A percentile compares a stretch with the other conserved stretches of the same genome.
Evolutionary conservation across 495 filamentous ascomycete species (phyloP).

Genomic region (Aspergillus ellipticus): DNA sequence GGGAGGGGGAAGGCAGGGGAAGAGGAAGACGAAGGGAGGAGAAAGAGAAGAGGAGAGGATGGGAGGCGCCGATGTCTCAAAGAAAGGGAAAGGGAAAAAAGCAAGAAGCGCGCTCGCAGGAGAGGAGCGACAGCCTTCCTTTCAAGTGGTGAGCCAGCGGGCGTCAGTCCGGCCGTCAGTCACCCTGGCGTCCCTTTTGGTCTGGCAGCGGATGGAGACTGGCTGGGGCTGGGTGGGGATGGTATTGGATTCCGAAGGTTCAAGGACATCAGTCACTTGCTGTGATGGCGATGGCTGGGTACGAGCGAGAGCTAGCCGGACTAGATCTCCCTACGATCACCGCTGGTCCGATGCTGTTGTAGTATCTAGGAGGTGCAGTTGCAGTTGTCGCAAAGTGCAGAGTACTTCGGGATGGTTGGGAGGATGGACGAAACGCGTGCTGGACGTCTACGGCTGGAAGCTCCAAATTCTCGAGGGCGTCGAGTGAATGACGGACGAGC

Average conservation of each 20-base stretch:
- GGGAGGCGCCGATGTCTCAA: constrained; percentile 7
- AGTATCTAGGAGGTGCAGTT: too few species aligned
- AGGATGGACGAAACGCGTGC: too few species aligned
- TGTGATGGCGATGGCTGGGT: neutral
- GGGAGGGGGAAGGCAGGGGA: neutral
- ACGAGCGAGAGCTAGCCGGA: neutral
- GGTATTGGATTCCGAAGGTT: neutral
- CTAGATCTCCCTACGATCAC: neutral
- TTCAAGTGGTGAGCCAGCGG: neutral
- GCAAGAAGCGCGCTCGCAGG: neutral
- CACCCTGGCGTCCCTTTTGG: constrained; percentile 2
- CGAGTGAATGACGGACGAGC: neutral
- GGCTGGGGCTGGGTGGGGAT: neutral
- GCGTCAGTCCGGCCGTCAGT: neutral
- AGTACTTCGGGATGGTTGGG: neutral
- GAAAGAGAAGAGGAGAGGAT: neutral
- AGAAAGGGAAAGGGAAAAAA: constrained; percentile 10
- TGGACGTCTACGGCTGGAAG: too few species aligned
- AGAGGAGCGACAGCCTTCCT: constrained; percentile 11
- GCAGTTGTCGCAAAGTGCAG: too few species aligned
- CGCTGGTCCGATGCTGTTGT: neutral
- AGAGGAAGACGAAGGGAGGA: neutral
- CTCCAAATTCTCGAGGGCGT: neutral
- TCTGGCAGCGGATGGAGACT: neutral
- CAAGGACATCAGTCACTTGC: neutral